Percentiles rank a stretch among this genome's conserved stretches.
Evolutionary conservation across 2,329 filamentous ascomycete genomes (phyloP).

Genomic region (Cytospora chrysosperma): DNA sequence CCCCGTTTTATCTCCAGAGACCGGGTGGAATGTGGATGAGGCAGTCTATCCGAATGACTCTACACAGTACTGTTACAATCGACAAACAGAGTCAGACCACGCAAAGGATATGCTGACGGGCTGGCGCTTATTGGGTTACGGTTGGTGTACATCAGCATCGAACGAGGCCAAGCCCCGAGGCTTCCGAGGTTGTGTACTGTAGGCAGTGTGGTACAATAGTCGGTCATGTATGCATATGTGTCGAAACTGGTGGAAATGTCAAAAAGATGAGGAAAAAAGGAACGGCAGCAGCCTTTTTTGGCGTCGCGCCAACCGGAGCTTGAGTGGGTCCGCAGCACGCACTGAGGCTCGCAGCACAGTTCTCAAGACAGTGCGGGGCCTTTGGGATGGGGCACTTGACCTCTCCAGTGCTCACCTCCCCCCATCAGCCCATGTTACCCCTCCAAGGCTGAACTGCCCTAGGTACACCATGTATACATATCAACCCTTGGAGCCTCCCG

Average conservation of each 20-base stretch:
- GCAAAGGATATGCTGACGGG: not conserved
- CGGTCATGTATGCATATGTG: not conserved
- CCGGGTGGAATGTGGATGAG: not conserved
- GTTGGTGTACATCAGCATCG: not conserved
- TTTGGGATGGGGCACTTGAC: not conserved
- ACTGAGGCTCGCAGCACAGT: not conserved
- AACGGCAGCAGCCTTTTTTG: not conserved
- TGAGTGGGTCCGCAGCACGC: not conserved
- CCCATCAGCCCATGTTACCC: no score
- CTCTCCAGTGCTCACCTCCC: no score
- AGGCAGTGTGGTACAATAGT: not conserved
- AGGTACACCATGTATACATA: no score
- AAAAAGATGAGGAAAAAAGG: not conserved
- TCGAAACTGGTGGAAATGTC: not conserved
- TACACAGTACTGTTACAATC: not conserved
- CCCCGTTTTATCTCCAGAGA: not conserved
- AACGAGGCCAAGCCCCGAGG: slow-evolving; percentile 13
- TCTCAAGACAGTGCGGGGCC: not conserved
- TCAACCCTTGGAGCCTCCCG: no score
- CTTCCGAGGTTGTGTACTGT: slow-evolving; percentile 13
- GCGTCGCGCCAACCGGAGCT: not conserved
- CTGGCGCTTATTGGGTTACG: not conserved
- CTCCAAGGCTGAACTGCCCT: not conserved
- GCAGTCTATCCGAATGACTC: not conserved
- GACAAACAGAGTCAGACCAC: not conserved